Conservation (phyloP, 345 rosid genomes). For the Reutealis trisperma region DNA sequence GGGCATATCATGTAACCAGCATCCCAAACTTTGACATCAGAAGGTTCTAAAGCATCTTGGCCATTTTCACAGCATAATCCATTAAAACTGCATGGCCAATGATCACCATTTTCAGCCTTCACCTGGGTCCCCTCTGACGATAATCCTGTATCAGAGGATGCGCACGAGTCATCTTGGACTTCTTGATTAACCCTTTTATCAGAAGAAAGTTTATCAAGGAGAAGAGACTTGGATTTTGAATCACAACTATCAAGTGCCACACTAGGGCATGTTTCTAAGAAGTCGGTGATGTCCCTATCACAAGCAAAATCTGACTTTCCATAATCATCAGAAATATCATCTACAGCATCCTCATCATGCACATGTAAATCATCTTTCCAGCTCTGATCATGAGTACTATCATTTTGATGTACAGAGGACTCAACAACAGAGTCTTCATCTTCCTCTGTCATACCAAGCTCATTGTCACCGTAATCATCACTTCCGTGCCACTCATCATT, state of each 20-base stretch:
- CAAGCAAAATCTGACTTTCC: neutral
- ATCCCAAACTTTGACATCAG: conserved; percentile 48
- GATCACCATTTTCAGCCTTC: conserved; percentile 20
- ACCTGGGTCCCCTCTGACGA: conserved; percentile 2
- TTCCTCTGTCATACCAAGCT: conserved; percentile 12
- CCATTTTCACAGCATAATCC: conserved; percentile 22
- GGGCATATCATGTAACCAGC: conserved; percentile 32
- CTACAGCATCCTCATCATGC: neutral
- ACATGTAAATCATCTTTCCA: neutral
- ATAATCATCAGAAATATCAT: conserved; percentile 5
- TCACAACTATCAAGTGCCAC: conserved; percentile 15
- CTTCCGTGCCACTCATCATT: conserved; percentile 23
- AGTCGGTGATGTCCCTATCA: conserved; percentile 16
- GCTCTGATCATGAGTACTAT: neutral
- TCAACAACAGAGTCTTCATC: conserved; percentile 17
- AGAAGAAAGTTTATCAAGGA: conserved; percentile 7
- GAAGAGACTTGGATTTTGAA: conserved; percentile 13
- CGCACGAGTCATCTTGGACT: conserved; percentile 42
- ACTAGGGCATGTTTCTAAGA: conserved; percentile 22
- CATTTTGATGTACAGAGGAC: conserved; percentile 5
- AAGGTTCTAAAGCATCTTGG: conserved; percentile 35
- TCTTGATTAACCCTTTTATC: conserved; percentile 22
- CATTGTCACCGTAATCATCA: neutral
- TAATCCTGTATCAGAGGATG: conserved; percentile 30
- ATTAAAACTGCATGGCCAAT: conserved; percentile 22